Base-by-base conservation (phyloP, 1,284 basidiomycete species). In the Volvariella volvacea region DNA sequence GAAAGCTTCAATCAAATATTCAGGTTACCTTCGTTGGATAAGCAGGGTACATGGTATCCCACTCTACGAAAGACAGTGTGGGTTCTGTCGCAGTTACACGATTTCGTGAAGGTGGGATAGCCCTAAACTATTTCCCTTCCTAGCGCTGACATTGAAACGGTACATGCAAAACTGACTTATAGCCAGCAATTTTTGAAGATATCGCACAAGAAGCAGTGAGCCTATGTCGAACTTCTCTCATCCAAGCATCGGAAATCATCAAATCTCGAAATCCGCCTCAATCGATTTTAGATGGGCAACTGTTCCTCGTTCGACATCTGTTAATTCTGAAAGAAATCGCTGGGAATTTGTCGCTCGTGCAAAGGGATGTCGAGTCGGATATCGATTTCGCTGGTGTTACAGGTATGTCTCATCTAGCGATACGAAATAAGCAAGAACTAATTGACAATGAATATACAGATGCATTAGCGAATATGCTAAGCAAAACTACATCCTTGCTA, bases 141-240 rank as follows among this genome's bases (percentile, higher is more conserved):
- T 14, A 4, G 2, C 41, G 31, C 47, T 36, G 10, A 20, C 19
- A 3, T 42, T 42, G 4, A 22, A 30, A n/a, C 30, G 15, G 28
- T 10, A 9, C 12, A n/a, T 15, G 10, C 15, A 3, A 14, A 16
- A 15, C n/a, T 6, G 6, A 31, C 41, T 40, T 47, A 19, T 46
- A 94, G 91, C 81, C 86, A 14, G 84, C 82, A 1, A 93, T 96
- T 48, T 97, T 95, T 51, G 86, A 91, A 55, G 93, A 96, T 58
- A 87, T 96, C 38, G 91, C 93, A 0, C 88, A 92, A 61, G 92
- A 96, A 64, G 89, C 92, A 0, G 75, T 95, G 25, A 73, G 76
- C 12, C 69, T 92, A 2, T 94, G 92, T 59, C 80, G 85, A 32
- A 73, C 82, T 48, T 92, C 91, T 0, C 74, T 96, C 4, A 67